Evolutionary conservation across 2,329 filamentous ascomycete genomes (phyloP), one percentile per base, ranked within the genome.

Genomic region (Fusarium albidum): DNA sequence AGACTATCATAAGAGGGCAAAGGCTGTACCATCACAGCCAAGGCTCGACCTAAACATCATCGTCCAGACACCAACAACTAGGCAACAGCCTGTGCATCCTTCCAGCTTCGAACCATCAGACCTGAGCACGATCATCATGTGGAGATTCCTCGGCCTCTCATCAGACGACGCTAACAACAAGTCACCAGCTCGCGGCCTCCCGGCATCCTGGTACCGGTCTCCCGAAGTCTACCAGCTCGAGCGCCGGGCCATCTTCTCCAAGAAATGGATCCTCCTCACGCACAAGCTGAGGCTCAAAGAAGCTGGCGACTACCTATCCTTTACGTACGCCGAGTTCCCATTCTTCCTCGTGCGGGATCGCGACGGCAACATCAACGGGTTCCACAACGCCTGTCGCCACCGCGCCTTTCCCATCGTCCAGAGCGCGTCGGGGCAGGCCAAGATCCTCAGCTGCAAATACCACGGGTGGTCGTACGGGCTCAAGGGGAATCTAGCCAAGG

Each of bases 401-500:
- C 75, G 83, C 9, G 84, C 84, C 11, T 87, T 81, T 63, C 81
- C 82, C 0, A 78, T 86, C 8, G 80, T 84, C 3, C 75, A 73
- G 5, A 74, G 76, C 37, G 73, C 78, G 3, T 71, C 74, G 4
- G 84, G 83, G 3, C 75, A 74, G 17, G 77, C 78, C 34, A 76
- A 72, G 49, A 78, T 86, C 17, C 75, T 86, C 32, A 76, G 78
- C 0, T 87, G 84, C 75, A 80, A 80, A 53, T 86, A 87, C 64
- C 84, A 86, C 63, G 83, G 83, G 31, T 87, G 84, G 84, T 83
- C 81, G 8, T 87, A 86, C 59, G 79, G 82, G 40, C 74, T 83
- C 8, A 77, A 75, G 32, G 84, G 84, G n/a, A 79, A 80, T 48
- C 73, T 86, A 13, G 79, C 83, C 27, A 86, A 86, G 68, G 84